Base-by-base conservation (phyloP, 305 asterid species). In the Caryopteris hybrid region DNA sequence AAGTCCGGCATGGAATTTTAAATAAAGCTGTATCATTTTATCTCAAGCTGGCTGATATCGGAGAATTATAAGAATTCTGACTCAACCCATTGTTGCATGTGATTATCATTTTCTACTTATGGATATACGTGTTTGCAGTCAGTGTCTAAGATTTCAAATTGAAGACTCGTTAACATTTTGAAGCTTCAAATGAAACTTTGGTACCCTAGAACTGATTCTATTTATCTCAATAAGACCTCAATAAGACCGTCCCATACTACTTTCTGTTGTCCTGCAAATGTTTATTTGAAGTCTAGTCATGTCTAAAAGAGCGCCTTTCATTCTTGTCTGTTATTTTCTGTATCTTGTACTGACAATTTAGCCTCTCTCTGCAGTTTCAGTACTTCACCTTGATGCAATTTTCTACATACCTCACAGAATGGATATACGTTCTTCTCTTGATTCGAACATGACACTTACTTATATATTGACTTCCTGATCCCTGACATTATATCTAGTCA, bases 1-100 rank as follows among this genome's bases (percentile, higher is more conserved):
- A 20, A 16, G 57, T 53, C 61, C 38, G 47, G 12, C 57, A 6
- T 36, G n/a, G 8, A 25, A 25, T 33, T 41, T 61, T 34, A 47
- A 52, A 8, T 33, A 47, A 27, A 29, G 48, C n/a, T 36, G 23
- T 52, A 21, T 14, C 43, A 10, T 39, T 14, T 66, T 22, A 33
- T 56, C 46, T 69, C 58, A 22, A 60, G 70, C 66, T 41, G 62
- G 38, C 34, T 59, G 12, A 21, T 33, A 5, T 56, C 56, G 52
- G 22, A 22, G 62, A 66, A 48, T 43, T 57, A 43, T 33, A 66
- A 57, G 53, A 42, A 67, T 34, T 64, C 55, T 62, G 31, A 34
- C 57, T 43, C 9, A 13, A 51, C 50, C 41, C 9, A 4, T 20
- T 41, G 60, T 39, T 50, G 4, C 47, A 65, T 38, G 38, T 56